Evolutionary conservation across 1,284 basidiomycete genomes (phyloP), one percentile per base, ranked within the genome.

Genomic region (Erythrobasidium hasegawianum): DNA sequence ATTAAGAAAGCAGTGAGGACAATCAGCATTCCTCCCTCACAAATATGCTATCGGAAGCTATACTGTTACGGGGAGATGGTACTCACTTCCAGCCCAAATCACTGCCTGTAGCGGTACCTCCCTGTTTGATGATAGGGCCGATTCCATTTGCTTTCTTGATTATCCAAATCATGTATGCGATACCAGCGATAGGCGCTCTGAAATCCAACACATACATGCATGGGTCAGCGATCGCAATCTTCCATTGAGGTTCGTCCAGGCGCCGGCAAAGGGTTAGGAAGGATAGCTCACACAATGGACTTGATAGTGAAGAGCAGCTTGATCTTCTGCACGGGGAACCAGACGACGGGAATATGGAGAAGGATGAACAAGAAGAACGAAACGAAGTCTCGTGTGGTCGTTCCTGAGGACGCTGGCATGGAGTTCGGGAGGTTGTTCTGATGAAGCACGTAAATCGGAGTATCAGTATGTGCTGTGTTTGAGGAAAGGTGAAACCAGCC

Each of bases 351-450:
- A 11, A 92, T 80, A 38, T 85, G 87, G 61, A 90, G 81, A 47
- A 90, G 78, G 84, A 88, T 90, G 80, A 91, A 94, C 69, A 94
- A 80, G 81, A 92, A 86, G 82, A 93, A 94, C 70, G 84, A 85
- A 77, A 91, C 78, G 72, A 88, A 87, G 75, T 87, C 85, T 43
- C 81, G 79, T 1, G 86, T 86, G 53, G 81, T 86, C 14, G 84
- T 88, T 33, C 87, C 87, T 57, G 87, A 84, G 8, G 84, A 85
- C 16, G 80, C 83, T 11, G 88, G 85, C 72, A 90, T 80, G 41
- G 80, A 79, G 78, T 89, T 89, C 39, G 81, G 84, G 60, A 90
- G 86, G 68, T 83, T 80, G 64, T 86, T 33, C 33, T 33, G 33
- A 33, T 33, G 5, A 33, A 33, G 4, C 33, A n/a, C n/a, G n/a